phyloP scores from a whole-genome alignment of 208 protist species.

The Endotrypanum monterogeii region DNA sequence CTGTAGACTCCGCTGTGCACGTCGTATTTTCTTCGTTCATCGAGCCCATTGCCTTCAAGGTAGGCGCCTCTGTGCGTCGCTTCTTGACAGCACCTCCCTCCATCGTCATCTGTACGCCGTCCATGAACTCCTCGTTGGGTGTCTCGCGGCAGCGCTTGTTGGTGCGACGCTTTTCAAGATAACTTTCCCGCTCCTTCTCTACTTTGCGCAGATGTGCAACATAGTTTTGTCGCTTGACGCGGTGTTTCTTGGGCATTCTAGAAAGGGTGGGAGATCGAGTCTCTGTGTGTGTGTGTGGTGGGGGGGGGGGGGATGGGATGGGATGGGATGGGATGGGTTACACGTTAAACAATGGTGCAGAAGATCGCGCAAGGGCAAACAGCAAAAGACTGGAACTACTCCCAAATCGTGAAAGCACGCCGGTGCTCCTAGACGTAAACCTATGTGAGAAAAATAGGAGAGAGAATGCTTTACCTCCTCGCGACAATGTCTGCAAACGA shows the following conservation, averaged over 20 bases:
- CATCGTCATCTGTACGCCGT: slow-evolving; percentile 15
- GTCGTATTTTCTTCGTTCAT: neutral
- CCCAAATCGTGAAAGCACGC: neutral
- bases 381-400: neutral
- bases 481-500: neutral
- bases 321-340: neutral
- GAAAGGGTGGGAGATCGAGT: neutral
- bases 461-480: neutral
- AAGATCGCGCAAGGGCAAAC: too few relatives aligned
- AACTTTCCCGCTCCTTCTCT: slow-evolving; percentile 77
- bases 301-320: neutral
- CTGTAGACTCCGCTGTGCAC: too few relatives aligned
- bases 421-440: neutral
- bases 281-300: too few relatives aligned
- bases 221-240: slow-evolving; percentile 85
- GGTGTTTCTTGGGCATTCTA: slow-evolving; percentile 88
- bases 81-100: slow-evolving; percentile 25
- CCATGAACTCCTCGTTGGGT: slow-evolving; percentile 43
- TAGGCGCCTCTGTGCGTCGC: slow-evolving; percentile 24
- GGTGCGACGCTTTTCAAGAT: slow-evolving; percentile 68
- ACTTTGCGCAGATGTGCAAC: slow-evolving; percentile 68
- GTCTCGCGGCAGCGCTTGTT: slow-evolving; percentile 66
- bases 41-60: neutral
- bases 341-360: too few relatives aligned
- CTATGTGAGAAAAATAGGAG: neutral